Base-by-base conservation (phyloP, 169 alveolate species). In the Ichthyophthirius multifiliis region DNA sequence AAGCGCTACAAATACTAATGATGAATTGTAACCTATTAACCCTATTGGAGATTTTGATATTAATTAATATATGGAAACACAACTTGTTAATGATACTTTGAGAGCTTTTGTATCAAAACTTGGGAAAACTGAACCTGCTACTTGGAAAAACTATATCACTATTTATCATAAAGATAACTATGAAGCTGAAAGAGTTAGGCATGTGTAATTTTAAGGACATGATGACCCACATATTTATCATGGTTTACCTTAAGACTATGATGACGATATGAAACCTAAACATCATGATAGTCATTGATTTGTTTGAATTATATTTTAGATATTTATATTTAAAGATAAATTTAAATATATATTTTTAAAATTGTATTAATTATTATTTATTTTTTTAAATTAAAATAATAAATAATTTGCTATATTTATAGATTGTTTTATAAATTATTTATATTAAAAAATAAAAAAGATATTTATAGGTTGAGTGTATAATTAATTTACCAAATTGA, bases 41-140 rank as follows among this genome's bases (percentile, higher is more conserved):
- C 94, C 94, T 20, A 83, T 90, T 62, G 94, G 92, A 47, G 92
- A 90, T 78, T 43, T 90, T 89, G 80, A 83, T 77, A 75, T 90
- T 18, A 78, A 89, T 37, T 78, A 63, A 41, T 74, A 47, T 12
- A 48, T 65, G 48, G 86, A 81, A 62, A 45, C 76, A 48, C 37
- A 65, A 32, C 74, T 81, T 4, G 86, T 81, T 2, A 81, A 81
- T 48, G 86, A 81, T 43, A 71, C 23, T 27, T 81, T 81, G 41
- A 81, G 86, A 81, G 39, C 45, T 23, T 81, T 71, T 39, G 65
- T 71, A 30, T 81, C 86, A 5, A 81, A 76, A 74, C 7, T 81
- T 39, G 62, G 80, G 41, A 81, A 73, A 63, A 46, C 78, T 48
- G 86, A 81, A 43, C 86, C 86, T 23, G 86, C 86, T 13, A 55